These are phyloP conservation scores for Zanthoxylum bungeanum DNA, from an alignment of 345 rosid species.

Conservation along the genomic window DNA sequence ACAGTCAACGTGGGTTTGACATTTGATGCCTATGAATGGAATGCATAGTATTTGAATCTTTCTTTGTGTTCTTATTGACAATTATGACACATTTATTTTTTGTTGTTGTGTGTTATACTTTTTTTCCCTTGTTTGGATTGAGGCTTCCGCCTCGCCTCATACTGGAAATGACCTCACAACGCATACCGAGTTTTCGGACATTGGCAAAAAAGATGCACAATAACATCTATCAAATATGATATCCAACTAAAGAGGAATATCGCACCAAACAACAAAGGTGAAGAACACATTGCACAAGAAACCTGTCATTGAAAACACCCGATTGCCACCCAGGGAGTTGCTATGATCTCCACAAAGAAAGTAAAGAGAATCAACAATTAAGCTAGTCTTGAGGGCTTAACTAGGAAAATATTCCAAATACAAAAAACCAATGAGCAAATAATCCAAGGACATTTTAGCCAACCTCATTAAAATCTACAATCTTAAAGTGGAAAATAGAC, in stretches of 20 bases:
- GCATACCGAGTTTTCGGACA: no score
- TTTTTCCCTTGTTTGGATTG: no score
- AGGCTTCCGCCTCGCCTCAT: no score
- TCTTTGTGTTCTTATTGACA: no score
- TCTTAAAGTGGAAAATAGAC: not conserved
- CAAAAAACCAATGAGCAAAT: conserved; percentile 1
- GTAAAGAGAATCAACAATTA: not conserved
- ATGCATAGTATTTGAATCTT: no score
- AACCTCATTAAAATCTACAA: not conserved
- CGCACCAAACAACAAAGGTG: not conserved
- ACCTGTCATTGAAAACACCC: not conserved
- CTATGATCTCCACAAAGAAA: not conserved
- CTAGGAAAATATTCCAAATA: conserved; percentile 3
- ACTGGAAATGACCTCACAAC: no score
- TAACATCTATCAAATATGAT: not conserved
- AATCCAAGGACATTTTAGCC: not conserved
- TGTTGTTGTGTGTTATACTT: no score
- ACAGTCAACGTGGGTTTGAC: no score
- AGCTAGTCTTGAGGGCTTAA: not conserved
- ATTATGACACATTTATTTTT: no score
- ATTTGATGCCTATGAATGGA: no score
- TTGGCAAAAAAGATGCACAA: not conserved
- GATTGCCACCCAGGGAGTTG: not conserved
- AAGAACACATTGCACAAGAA: not conserved
- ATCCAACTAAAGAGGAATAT: not conserved